A percentile compares a stretch with the other conserved stretches of the same genome.
These are phyloP conservation scores for Boletus edulis DNA, from an alignment of 768 basidiomycete species.

Conservation along the genomic window DNA sequence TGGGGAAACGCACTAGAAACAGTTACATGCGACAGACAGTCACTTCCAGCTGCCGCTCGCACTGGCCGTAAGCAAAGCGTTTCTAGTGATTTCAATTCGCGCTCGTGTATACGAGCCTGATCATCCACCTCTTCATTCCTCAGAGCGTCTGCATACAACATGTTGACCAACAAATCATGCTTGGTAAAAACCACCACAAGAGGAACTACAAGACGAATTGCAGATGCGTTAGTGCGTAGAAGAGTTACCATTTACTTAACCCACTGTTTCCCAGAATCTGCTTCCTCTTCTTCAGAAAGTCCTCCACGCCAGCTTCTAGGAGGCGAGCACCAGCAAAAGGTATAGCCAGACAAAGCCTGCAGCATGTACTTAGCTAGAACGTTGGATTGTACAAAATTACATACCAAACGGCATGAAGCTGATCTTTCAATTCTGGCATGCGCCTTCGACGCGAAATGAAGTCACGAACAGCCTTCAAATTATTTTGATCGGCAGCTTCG, in stretches of 20 bases:
- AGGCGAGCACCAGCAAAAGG: not conserved
- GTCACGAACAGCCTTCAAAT: not conserved
- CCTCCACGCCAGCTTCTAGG: not conserved
- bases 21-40: not conserved
- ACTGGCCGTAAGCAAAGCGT: not conserved
- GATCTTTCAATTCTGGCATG: not conserved
- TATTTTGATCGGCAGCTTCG: not conserved
- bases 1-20: constrained; percentile 1
- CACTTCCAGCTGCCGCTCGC: not conserved
- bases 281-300: not conserved
- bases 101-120: not conserved
- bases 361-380: not conserved
- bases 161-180: not conserved
- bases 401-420: constrained; percentile 5
- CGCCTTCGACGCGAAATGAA: not conserved
- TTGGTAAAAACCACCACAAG: constrained; percentile 1
- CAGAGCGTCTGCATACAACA: not conserved
- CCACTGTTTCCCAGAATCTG: constrained; percentile 6
- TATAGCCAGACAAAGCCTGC: not conserved
- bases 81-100: not conserved
- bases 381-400: not conserved
- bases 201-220: too few relatives aligned
- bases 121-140: too few relatives aligned
- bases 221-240: too few relatives aligned
- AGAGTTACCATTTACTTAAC: not conserved